Conservation (phyloP, 805 yeast species). For the Kluyveromyces nonfermentans region DNA sequence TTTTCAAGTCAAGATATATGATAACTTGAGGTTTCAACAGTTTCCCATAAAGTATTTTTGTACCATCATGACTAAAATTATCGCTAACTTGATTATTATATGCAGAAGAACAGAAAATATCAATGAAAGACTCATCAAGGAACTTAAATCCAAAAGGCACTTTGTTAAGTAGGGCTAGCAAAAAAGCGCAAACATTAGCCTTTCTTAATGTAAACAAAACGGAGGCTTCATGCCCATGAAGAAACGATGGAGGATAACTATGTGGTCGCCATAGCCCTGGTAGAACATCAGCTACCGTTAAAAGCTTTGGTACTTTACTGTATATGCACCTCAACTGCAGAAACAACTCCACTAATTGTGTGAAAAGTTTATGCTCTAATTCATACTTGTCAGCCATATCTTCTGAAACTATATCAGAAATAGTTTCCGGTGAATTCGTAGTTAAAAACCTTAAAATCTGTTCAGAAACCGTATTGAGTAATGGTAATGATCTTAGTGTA, state of each 20-base stretch:
- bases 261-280: slow-evolving; percentile 65
- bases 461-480: slow-evolving; percentile 71
- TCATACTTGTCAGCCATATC: slow-evolving; percentile 47
- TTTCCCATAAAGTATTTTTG: slow-evolving; percentile 31
- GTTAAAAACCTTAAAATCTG: slow-evolving; percentile 70
- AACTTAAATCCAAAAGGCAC: slow-evolving; percentile 82
- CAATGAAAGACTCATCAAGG: slow-evolving; percentile 74
- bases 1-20: slow-evolving; percentile 76
- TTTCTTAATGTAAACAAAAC: slow-evolving; percentile 52
- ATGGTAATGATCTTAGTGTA: slow-evolving; percentile 58
- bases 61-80: slow-evolving; percentile 1
- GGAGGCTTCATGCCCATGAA: slow-evolving; percentile 46
- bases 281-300: slow-evolving; percentile 59
- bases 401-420: slow-evolving; percentile 53
- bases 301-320: slow-evolving; percentile 58
- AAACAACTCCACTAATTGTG: slow-evolving; percentile 63
- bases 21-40: slow-evolving; percentile 74
- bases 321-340: slow-evolving; percentile 68
- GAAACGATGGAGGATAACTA: slow-evolving; percentile 45
- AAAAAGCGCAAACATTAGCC: slow-evolving; percentile 78
- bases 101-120: slow-evolving; percentile 70
- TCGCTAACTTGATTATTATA: slow-evolving; percentile 5
- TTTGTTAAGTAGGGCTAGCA: slow-evolving; percentile 78
- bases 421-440: slow-evolving; percentile 65
- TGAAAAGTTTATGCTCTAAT: slow-evolving; percentile 52